Conservation (phyloP, 192 early-diverging fungal species). For the Backusella sp. region DNA sequence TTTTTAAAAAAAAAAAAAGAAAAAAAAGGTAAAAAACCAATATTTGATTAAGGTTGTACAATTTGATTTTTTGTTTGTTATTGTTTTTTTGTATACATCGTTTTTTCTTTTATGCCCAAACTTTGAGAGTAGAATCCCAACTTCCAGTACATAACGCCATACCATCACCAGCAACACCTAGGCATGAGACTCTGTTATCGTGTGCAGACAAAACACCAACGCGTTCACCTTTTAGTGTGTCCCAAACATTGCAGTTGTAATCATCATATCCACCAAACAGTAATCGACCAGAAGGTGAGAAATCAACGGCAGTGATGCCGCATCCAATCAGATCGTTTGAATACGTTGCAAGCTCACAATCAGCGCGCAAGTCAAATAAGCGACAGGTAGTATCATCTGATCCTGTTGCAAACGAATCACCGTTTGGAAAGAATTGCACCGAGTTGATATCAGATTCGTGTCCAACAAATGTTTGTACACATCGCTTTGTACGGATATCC, state of each 20-base stretch:
- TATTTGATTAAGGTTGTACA: background rate
- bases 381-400: conserved; percentile 99
- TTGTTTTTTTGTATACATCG: background rate
- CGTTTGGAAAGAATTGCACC: conserved; percentile 99
- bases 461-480: conserved; percentile 97
- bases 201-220: conserved; percentile 92
- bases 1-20: background rate
- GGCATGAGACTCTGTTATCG: conserved; percentile 95
- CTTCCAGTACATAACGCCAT: conserved; percentile 98
- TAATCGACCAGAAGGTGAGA: conserved; percentile 93
- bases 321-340: conserved; percentile 98
- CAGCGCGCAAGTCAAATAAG: conserved; percentile 95
- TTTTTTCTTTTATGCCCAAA: conserved; percentile 44
- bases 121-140: conserved; percentile 98
- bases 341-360: conserved; percentile 96
- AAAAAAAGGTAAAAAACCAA: background rate
- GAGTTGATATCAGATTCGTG: conserved; percentile 99
- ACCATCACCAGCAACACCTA: conserved; percentile 95
- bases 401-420: conserved; percentile 97
- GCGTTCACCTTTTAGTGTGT: conserved; percentile 93
- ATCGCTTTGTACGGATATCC: conserved; percentile 96
- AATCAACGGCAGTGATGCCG: conserved; percentile 97
- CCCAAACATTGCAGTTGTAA: conserved; percentile 99
- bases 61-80: background rate
- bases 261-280: conserved; percentile 99